Base-by-base conservation (phyloP, 176 grass and related monocot species). In the Puccinellia tenuiflora region DNA sequence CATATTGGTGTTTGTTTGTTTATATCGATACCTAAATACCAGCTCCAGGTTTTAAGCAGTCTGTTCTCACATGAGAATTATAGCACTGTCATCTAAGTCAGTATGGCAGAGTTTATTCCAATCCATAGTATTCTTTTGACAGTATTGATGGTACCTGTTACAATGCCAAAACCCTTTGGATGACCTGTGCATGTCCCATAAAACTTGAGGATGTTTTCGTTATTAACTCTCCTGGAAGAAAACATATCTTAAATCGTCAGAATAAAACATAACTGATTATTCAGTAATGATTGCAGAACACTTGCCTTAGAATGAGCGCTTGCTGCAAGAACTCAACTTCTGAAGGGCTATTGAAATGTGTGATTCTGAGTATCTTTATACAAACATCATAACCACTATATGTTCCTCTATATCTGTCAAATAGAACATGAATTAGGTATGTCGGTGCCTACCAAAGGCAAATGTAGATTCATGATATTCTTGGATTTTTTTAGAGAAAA, bases 251-350 rank as follows among this genome's bases (percentile, higher is more conserved):
- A 56, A 86, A 85, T 79, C 25, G 22, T 60, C 54, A 50, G 2
- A 76, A 22, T 21, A 85, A 76, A 80, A 59, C 28, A 25, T 17
- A 67, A 80, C 28, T 17, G 11, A 16, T 46, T 56, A 75, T 85
- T 79, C 39, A 76, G 12, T 15, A 57, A 77, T 5, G 1, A 3
- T 37, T 68, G 25, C 56, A 72, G 34, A 90, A 86, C 48, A 7
- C 82, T 88, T 85, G 90, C 95, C 92, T 98, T 93, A 95, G 88
- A 90, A 98, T 98, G 76, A 87, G 85, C 39, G 94, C 82, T 91
- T 98, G 92, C 78, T 95, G 92, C 28, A 88, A 81, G 79, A 98
- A 98, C 83, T 98, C 95, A 61, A 91, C 68, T 82, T 84, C 70
- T 24, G 86, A 71, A 76, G 82, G 78, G 67, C 91, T 88, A 73